Base-by-base conservation (phyloP, 164 flowering plant species). In the Vitis rupestris region DNA sequence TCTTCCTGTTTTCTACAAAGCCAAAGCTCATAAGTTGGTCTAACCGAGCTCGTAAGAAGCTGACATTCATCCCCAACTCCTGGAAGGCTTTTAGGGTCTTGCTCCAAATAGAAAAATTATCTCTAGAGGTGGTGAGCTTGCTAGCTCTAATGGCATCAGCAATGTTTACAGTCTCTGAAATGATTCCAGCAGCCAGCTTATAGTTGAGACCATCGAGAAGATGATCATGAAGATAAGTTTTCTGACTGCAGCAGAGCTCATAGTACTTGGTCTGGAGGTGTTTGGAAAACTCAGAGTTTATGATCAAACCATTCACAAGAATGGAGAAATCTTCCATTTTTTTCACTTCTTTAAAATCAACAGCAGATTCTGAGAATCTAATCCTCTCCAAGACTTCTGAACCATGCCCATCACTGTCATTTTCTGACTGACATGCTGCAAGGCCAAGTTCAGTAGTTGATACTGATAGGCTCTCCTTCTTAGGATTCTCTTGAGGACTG, bases 141-240 rank as follows among this genome's bases (percentile, higher is more conserved):
- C 66, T 50, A 13, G 77, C 73, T 67, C 74, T 75, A 19, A 84
- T 77, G 30, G 84, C 84, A 64, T 82, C 88, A 0, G 85, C 77
- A 53, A 82, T 79, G 64, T 67, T 80, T 13, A 82, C 61, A 1
- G 82, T 84, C 79, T 84, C 81, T 0, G 74, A 50, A 19, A 80
- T 80, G 31, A 80, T 71, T 23, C 79, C 87, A 4, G 75, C 80
- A 16, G 48, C 80, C 49, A 84, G 61, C 57, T 80, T 78, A 17
- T 59, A 70, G 71, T 76, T 82, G 1, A 82, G 74, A 1, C 85
- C 81, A 27, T 78, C 66, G 1, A 84, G 31, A 59, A 84, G 78
- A 65, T 72, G 51, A 5, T 77, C 72, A 56, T 82, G 87, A 11
- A 84, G 80, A 47, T 61, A 76, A 37, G 71, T 29, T 0, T 74